Base-by-base conservation (phyloP, 805 yeast genomes). In the Diddensiella transvaalensis region DNA sequence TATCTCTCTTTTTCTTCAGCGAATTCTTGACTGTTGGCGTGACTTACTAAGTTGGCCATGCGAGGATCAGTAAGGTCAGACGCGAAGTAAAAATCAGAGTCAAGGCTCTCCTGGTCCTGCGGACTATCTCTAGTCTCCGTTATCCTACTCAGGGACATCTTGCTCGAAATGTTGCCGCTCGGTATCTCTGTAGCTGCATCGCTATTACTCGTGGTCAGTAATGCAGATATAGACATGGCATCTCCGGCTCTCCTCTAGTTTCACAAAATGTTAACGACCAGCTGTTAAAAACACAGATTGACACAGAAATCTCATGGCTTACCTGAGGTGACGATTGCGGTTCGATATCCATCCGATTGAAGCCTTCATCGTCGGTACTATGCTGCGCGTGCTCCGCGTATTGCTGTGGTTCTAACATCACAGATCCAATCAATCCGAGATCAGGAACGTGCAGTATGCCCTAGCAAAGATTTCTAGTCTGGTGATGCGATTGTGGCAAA, bases 171-270 rank as follows among this genome's bases (percentile, higher is more conserved):
- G 40, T 15, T 23, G 18, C 29, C 17, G 23, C 21, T 6, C 10
- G 41, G 19, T 15, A 19, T n/a, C n/a, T n/a, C 6, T 8, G 17
- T n/a, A 38, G 10, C 24, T 6, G 23, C 42, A 18, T 40, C 38
- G 13, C 32, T 43, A 15, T 22, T 23, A 4, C 21, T 41, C 3
- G 24, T 41, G 35, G 54, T 43, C 40, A 54, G 47, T 19, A 54
- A 37, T 15, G 55, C 43, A 4, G 57, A 54, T 17, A 54, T 54
- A 26, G 57, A 49, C 57, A 54, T 54, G 24, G 57, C 56, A 22
- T 42, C 45, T 44, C 40, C 44, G n/a, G 44, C 37, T 22, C 44
- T 13, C 11, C 42, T 22, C 38, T 35, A 35, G 8, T 10, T 29
- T 10, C 13, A 29, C n/a, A n/a, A n/a, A n/a, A n/a, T n/a, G n/a